Base-by-base conservation (phyloP, 345 rosid species). In the Pistacia integerrima region DNA sequence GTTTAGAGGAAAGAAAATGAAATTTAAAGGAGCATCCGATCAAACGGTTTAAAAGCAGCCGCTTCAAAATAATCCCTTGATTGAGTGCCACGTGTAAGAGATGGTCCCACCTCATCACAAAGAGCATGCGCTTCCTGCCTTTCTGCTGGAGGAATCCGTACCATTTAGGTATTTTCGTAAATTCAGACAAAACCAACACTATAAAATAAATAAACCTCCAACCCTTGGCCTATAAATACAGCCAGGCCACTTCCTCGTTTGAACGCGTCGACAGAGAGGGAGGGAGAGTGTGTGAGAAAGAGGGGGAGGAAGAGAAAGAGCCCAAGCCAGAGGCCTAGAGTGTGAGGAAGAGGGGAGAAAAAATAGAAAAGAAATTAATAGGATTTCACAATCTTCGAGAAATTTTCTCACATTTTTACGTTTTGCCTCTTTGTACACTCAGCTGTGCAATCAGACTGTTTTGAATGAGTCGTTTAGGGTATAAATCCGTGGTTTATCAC, bases 381-480 rank as follows among this genome's bases (percentile, higher is more conserved):
- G 49, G 73, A 79, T 70, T 76, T 69, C 36, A 72, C 46, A 46
- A 66, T 17, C 52, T 10, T 69, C 76, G 11, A 11, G 69, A 74
- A 36, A 57, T 80, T 69, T 64, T 80, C 67, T 36, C 63, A 11
- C 64, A 67, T 81, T 80, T 86, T 83, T 79, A 79, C 79, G 14
- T 13, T 52, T 56, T 70, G 38, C 67, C 46, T 48, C 22, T 70
- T 8, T 16, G 6, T 57, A n/a, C 57, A 20, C 64, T 13, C 17
- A 36, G 17, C 72, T 55, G 9, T 57, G 13, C 12, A 28, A 59
- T 22, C 70, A 14, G 57, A n/a, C 41, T 41, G 57, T 68, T 35
- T 60, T 63, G 46, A 76, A 96, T 94, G 99, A 94, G 82, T 77
- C 90, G 90, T 67, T 83, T 89, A 87, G 97, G 97, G 88, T 85